Base-by-base conservation (phyloP, 2,329 filamentous ascomycete species). In the Purpureocillium lavendulum region DNA sequence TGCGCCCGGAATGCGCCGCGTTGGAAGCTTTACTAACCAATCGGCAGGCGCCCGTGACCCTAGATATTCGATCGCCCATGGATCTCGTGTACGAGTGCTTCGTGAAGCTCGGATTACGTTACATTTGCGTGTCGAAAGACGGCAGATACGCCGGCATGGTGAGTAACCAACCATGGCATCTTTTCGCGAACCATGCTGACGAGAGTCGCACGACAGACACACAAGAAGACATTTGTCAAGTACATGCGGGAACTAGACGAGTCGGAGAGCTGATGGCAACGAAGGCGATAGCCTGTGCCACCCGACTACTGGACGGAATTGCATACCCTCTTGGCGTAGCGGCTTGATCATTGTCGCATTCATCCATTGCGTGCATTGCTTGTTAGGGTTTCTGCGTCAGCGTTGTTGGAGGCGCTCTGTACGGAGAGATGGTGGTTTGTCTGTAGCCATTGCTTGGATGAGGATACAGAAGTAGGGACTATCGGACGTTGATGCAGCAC, bases 61-160 rank as follows among this genome's bases (percentile, higher is more conserved):
- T 98, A 17, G 92, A 98, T 54, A 84, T 94, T 24, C 78, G 82
- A 49, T 92, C 84, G 1, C 87, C 92, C 0, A 89, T 97, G 77
- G 89, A 97, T 57, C 66, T 98, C 30, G 92, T 96, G 4, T 96
- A 95, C 53, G 92, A 98, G 58, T 90, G 88, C 54, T 98, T 97
- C 59, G 85, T 87, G 37, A 98, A 98, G 63, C 70, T 98, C 8
- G 92, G 92, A 2, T 63, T 98, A 48, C 73, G 92, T 45, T 97
- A 95, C 60, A 83, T 98, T 36, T 97, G 92, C 57, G 88, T 96
- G 4, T 67, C 92, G 18, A 77, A 76, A 40, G 81, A 95, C 48
- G 92, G 92, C 17, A 79, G 78, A 45, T 98, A 87, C 62, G 85
- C 84, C 2, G 92, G 92, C 45, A 76, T 98, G 71, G 87, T 94